These are phyloP conservation scores for Fusarium graminum DNA, from an alignment of 2,329 filamentous ascomycete species.

Conservation along the genomic window DNA sequence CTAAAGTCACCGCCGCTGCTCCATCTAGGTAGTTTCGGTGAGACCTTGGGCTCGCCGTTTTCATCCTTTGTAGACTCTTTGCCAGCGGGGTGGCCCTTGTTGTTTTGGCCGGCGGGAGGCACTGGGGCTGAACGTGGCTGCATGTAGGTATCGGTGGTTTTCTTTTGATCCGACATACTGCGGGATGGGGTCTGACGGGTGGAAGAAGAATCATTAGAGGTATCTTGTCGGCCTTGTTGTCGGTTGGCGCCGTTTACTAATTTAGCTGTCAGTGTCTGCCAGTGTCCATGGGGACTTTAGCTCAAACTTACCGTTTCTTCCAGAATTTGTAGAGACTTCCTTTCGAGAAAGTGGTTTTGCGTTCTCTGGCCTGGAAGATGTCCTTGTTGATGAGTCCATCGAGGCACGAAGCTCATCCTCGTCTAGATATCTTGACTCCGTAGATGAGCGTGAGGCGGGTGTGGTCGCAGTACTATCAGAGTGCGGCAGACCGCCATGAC, in stretches of 20 bases:
- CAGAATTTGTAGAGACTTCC: slow-evolving; percentile 64
- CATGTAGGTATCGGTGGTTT: slow-evolving; percentile 66
- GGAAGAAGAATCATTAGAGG: slow-evolving; percentile 42
- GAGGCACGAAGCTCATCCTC: slow-evolving; percentile 63
- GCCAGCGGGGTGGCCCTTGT: slow-evolving; percentile 52
- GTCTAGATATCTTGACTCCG: slow-evolving; percentile 70
- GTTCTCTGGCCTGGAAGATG: slow-evolving; percentile 56
- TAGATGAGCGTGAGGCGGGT: slow-evolving; percentile 64
- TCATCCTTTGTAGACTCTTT: slow-evolving; percentile 64
- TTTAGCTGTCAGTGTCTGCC: slow-evolving; percentile 25
- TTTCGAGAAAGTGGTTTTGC: slow-evolving; percentile 72
- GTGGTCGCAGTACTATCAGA: slow-evolving; percentile 55
- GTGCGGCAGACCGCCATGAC: slow-evolving; percentile 47
- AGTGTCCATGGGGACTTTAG: neutral
- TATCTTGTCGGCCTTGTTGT: slow-evolving; percentile 41
- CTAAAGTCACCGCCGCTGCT: slow-evolving; percentile 89
- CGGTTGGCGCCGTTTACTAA: slow-evolving; percentile 49
- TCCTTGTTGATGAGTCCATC: slow-evolving; percentile 57
- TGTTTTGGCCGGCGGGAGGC: slow-evolving; percentile 56
- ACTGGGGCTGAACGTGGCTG: slow-evolving; percentile 68
- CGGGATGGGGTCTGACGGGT: slow-evolving; percentile 45
- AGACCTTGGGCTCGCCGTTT: slow-evolving; percentile 62
- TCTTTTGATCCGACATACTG: slow-evolving; percentile 42
- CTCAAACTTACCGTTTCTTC: slow-evolving; percentile 59
- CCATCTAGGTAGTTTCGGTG: slow-evolving; percentile 78